Evolutionary conservation across 495 filamentous ascomycete genomes (phyloP).

Genomic region (Parmelia sp.): DNA sequence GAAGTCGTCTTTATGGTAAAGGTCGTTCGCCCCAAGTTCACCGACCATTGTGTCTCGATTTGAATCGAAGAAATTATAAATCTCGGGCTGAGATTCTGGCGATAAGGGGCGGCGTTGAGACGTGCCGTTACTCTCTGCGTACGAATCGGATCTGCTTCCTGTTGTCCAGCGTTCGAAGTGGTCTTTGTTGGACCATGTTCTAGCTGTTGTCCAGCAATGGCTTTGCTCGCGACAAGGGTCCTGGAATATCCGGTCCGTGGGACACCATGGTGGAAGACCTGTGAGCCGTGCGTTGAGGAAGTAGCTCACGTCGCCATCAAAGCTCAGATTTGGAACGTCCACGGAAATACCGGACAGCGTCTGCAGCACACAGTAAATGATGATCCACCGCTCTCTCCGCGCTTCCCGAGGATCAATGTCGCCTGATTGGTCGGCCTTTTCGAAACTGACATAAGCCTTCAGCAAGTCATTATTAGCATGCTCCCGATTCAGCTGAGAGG

Average conservation of each 20-base stretch:
- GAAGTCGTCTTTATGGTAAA: not conserved
- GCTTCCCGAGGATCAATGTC: conserved; percentile 46
- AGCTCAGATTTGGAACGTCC: conserved; percentile 51
- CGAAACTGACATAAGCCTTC: conserved; percentile 55
- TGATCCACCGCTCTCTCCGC: conserved; percentile 60
- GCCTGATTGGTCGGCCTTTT: conserved; percentile 47
- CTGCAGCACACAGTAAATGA: conserved; percentile 65
- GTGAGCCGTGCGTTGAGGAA: conserved; percentile 52
- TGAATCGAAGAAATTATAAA: conserved; percentile 7
- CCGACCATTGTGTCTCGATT: not conserved
- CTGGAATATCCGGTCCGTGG: conserved; percentile 20
- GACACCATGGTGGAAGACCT: conserved; percentile 51
- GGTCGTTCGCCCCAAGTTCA: not conserved
- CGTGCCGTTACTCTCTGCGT: not conserved
- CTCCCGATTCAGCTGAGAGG: conserved; percentile 47
- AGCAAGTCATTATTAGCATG: conserved; percentile 35
- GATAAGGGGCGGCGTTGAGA: conserved; percentile 8
- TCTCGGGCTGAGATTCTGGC: not conserved
- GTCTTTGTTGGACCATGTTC: conserved; percentile 32
- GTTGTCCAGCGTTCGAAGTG: not conserved
- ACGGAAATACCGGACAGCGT: conserved; percentile 57
- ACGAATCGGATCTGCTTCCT: not conserved
- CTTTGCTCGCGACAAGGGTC: conserved; percentile 49
- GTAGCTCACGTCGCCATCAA: conserved; percentile 53
- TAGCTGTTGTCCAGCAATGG: conserved; percentile 50